Conservation (phyloP, 345 rosid genomes). For the Euphorbia pulcherrima region DNA sequence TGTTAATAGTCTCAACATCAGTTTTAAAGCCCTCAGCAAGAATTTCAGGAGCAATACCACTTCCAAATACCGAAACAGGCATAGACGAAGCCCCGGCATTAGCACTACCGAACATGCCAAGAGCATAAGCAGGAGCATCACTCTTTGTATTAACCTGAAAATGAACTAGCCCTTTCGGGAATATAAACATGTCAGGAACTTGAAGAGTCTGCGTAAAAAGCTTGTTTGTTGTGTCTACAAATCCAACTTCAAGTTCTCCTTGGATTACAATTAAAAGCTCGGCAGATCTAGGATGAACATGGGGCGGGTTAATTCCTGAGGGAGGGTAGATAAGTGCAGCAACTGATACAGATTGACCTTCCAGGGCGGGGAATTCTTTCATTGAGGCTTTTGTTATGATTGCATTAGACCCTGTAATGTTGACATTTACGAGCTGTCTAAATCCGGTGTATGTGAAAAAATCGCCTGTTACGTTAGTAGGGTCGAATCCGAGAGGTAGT, state of each 20-base stretch:
- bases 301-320: conserved; percentile 27
- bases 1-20: conserved; percentile 27
- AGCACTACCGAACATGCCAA: conserved; percentile 33
- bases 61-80: conserved; percentile 29
- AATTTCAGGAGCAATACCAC: conserved; percentile 30
- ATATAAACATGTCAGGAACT: conserved; percentile 29
- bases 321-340: conserved; percentile 33
- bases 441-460: conserved; percentile 39
- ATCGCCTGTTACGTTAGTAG: conserved; percentile 4
- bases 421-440: neutral
- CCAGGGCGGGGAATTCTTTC: conserved; percentile 35
- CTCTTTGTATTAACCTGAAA: conserved; percentile 24
- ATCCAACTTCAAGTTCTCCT: conserved; percentile 38
- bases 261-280: conserved; percentile 24
- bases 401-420: conserved; percentile 5
- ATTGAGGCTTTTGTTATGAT: conserved; percentile 21
- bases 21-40: conserved; percentile 37
- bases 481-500: conserved; percentile 13
- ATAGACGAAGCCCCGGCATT: conserved; percentile 26
- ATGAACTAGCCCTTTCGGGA: conserved; percentile 41
- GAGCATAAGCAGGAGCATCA: conserved; percentile 15
- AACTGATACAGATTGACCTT: conserved; percentile 40
- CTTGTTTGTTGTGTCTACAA: conserved; percentile 40
- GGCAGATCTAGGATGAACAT: conserved; percentile 35
- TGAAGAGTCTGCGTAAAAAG: conserved; percentile 34